Evolutionary conservation across 2,329 filamentous ascomycete species (phyloP).

Genomic region (Akanthomyces dipterigenus): DNA sequence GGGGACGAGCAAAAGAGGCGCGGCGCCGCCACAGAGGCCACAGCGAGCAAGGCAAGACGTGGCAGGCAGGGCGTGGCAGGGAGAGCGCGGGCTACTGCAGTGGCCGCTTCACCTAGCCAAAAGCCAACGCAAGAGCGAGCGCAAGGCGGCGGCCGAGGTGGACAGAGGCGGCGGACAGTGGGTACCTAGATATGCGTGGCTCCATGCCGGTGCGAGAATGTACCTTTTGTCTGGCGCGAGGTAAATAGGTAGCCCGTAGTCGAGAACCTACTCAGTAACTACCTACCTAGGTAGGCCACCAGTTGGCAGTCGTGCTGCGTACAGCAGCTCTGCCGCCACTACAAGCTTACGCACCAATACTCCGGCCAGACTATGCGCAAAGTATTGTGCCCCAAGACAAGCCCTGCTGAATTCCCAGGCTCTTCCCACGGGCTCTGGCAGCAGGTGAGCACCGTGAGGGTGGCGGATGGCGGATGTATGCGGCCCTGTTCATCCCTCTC

Average conservation of each 20-base stretch:
- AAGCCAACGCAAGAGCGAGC: not conserved
- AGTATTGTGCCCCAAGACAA: too few relatives aligned
- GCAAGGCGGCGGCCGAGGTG: not conserved
- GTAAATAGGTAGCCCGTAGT: too few relatives aligned
- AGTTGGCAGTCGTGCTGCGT: too few relatives aligned
- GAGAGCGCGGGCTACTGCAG: too few relatives aligned
- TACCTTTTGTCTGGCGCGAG: not conserved
- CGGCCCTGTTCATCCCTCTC: not conserved
- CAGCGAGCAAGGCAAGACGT: too few relatives aligned
- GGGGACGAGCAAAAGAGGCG: conserved; percentile 2
- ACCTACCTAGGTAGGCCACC: too few relatives aligned
- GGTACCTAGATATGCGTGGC: not conserved
- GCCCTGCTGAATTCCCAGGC: too few relatives aligned
- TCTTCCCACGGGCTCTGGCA: not conserved
- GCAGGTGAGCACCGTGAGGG: too few relatives aligned
- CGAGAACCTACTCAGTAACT: too few relatives aligned
- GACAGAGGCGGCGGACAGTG: not conserved
- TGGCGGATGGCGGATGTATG: not conserved
- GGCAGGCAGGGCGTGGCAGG: not conserved
- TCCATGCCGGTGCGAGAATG: not conserved
- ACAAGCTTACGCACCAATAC: too few relatives aligned
- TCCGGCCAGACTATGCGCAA: too few relatives aligned
- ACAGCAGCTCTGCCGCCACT: too few relatives aligned
- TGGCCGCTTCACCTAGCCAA: not conserved
- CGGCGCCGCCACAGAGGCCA: not conserved